Base-by-base conservation (phyloP, 1,284 basidiomycete genomes). In the Fomitopsis palustris region DNA sequence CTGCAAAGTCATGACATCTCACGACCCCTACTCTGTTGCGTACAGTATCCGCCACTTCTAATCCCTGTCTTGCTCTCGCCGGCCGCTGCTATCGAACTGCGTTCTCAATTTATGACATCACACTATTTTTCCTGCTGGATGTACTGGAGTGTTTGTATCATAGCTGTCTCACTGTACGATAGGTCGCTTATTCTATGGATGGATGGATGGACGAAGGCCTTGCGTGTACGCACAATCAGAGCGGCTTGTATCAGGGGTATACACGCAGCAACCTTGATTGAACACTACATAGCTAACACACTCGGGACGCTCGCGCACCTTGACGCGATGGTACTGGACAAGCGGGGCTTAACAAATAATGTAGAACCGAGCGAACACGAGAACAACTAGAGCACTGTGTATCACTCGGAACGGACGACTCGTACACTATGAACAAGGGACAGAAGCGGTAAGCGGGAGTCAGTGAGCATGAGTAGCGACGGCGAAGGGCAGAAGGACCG, bases 101-200 rank as follows among this genome's bases (percentile, higher is more conserved):
- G 49, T 19, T 52, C 49, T 52, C 49, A 47, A 47, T 25, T 47
- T 47, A 47, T 47, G 25, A 29, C 16, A 33, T 52, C 49, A 33
- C 25, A 37, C 49, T 52, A 33, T 33, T 52, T 29, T 37, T 3
- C 41, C 19, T 31, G 21, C 29, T 25, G 45, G 45, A 29, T 54
- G 53, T 43, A 25, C 27, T 19, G 12, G 9, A 35, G 57, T 58
- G 9, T 58, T 53, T 53, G 41, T 42, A 42, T 55, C 54, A 54
- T 49, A 42, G n/a, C 57, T 49, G 12, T 14, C 38, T 42, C 45
- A 29, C 25, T 29, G 45, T 47, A 47, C 45, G 27, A 47, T 47
- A 47, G 45, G 14, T 29, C 27, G 25, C 45, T 47, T 27, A 47
- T 16, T 27, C 27, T 47, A 47, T 47, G 45, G 23, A 29, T 47